Conservation (phyloP, 805 yeast genomes). For the Kluyveromyces lactis region DNA sequence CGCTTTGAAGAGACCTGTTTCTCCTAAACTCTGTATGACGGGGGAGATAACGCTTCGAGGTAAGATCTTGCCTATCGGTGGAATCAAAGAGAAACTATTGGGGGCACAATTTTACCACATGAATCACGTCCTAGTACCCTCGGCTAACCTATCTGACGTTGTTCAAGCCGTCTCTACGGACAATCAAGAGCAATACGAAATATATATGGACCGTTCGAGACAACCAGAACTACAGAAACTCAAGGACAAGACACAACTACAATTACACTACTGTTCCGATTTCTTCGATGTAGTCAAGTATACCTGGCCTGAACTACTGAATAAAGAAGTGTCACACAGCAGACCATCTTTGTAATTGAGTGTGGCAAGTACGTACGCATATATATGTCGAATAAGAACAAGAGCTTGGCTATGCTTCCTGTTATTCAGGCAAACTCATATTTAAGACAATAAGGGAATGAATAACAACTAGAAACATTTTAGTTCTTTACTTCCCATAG, state of each 20-base stretch:
- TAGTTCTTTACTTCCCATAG: no score
- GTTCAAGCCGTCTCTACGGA: conserved; percentile 44
- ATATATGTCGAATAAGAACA: no score
- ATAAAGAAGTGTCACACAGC: neutral
- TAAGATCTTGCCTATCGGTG: conserved; percentile 73
- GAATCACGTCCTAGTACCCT: conserved; percentile 57
- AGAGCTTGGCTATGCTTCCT: no score
- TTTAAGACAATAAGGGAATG: no score
- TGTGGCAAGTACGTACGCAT: no score
- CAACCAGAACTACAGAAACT: conserved; percentile 21
- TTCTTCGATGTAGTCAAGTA: conserved; percentile 66
- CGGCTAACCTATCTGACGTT: conserved; percentile 60
- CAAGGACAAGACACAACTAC: conserved; percentile 46
- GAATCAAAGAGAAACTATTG: conserved; percentile 64
- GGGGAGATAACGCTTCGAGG: conserved; percentile 81
- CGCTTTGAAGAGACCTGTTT: conserved; percentile 48
- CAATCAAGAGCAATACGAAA: conserved; percentile 5
- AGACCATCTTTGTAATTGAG: neutral
- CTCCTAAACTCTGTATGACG: conserved; percentile 62
- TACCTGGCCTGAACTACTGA: conserved; percentile 47
- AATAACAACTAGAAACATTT: no score
- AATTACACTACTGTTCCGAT: conserved; percentile 59
- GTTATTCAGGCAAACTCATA: no score
- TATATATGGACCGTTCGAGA: neutral
- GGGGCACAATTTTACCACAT: conserved; percentile 73